A percentile compares a stretch with the other conserved stretches of the same genome.
Evolutionary conservation across 2,329 filamentous ascomycete genomes (phyloP).

Genomic region (Thermothelomyces thermophilus): DNA sequence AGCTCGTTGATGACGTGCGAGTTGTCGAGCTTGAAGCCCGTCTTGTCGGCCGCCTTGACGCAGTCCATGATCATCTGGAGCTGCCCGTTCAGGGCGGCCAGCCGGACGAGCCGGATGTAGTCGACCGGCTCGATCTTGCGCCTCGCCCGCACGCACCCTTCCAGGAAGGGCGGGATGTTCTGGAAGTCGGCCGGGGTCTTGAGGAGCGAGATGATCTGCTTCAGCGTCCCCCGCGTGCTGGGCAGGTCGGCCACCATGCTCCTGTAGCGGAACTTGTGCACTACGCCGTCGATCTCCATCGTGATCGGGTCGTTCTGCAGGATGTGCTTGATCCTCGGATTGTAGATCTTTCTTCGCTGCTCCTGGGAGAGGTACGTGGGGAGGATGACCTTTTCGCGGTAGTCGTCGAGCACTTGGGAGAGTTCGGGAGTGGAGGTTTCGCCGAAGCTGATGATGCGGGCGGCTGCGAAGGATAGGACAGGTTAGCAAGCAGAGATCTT

Average conservation of each 20-base stretch:
- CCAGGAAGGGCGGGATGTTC: conserved; percentile 46
- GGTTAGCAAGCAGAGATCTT: background rate
- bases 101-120: conserved; percentile 36
- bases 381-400: conserved; percentile 55
- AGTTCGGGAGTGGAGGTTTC: conserved; percentile 48
- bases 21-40: conserved; percentile 38
- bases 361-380: conserved; percentile 50
- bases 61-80: conserved; percentile 45
- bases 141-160: conserved; percentile 39
- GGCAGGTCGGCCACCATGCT: conserved; percentile 39
- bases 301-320: conserved; percentile 50
- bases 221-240: conserved; percentile 35
- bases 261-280: conserved; percentile 45
- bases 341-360: conserved; percentile 50
- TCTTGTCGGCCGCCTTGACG: conserved; percentile 40
- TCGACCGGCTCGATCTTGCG: conserved; percentile 33
- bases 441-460: conserved; percentile 39
- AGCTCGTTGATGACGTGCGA: conserved; percentile 37
- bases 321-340: conserved; percentile 38
- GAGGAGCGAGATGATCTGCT: conserved; percentile 40
- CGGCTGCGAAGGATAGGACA: conserved; percentile 17
- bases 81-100: conserved; percentile 35
- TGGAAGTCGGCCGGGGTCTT: conserved; percentile 42
- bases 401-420: conserved; percentile 43
- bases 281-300: conserved; percentile 52